These are phyloP conservation scores for Calcarisporium arbuscula DNA, from an alignment of 2,329 filamentous ascomycete species.

Conservation along the genomic window DNA sequence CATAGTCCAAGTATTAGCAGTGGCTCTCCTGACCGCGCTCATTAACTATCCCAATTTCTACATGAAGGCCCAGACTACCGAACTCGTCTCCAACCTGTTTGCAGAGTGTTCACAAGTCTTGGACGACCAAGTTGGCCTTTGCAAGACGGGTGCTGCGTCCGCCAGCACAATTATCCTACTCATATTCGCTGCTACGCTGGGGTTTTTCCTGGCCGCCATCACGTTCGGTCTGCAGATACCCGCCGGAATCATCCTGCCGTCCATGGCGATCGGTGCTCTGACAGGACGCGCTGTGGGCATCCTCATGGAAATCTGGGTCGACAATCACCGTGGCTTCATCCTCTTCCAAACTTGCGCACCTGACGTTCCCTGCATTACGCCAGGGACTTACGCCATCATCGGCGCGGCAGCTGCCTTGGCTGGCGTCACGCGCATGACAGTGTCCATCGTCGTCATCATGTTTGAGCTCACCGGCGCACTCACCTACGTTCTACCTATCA, in stretches of 20 bases:
- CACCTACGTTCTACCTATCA: slow-evolving; percentile 94
- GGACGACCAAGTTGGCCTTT: slow-evolving; percentile 85
- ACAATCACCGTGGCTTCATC: slow-evolving; percentile 68
- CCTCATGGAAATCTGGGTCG: slow-evolving; percentile 81
- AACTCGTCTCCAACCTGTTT: slow-evolving; percentile 88
- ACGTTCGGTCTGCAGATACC: slow-evolving; percentile 94
- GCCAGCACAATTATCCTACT: slow-evolving; percentile 77
- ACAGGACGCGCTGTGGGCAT: slow-evolving; percentile 86
- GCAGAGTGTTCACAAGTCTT: slow-evolving; percentile 77
- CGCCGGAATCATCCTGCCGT: slow-evolving; percentile 90
- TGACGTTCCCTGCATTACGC: slow-evolving; percentile 81
- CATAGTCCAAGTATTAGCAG: slow-evolving; percentile 69
- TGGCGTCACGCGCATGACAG: slow-evolving; percentile 91
- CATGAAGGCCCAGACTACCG: slow-evolving; percentile 86
- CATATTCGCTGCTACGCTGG: slow-evolving; percentile 73
- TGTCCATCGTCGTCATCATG: slow-evolving; percentile 98
- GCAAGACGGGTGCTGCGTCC: slow-evolving; percentile 78
- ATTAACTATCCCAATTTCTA: slow-evolving; percentile 96
- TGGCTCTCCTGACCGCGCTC: slow-evolving; percentile 75
- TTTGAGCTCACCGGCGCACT: slow-evolving; percentile 96
- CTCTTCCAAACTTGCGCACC: slow-evolving; percentile 76
- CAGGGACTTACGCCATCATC: slow-evolving; percentile 93
- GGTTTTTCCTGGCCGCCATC: slow-evolving; percentile 76
- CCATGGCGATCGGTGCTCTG: slow-evolving; percentile 90
- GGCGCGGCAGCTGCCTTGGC: slow-evolving; percentile 91